A percentile compares a stretch with the other conserved stretches of the same genome.
Conservation (phyloP, 1,139 yeast species). For the Taphrina wiesneri region DNA sequence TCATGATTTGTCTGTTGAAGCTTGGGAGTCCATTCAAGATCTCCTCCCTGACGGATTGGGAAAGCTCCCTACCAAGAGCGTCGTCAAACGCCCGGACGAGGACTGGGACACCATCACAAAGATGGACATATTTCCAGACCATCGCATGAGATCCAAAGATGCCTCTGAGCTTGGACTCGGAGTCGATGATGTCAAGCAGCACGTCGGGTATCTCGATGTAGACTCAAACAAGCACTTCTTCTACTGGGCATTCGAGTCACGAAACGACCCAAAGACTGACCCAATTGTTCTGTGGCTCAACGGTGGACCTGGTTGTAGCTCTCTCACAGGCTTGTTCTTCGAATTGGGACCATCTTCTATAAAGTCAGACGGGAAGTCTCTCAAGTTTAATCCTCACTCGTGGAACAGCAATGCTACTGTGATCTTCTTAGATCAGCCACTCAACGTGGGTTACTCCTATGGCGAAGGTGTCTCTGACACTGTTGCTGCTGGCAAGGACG, state of each 20-base stretch:
- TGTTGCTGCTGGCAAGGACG: constrained; percentile 89
- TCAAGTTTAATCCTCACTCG: constrained; percentile 66
- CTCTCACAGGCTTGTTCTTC: constrained; percentile 84
- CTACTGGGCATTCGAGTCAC: constrained; percentile 84
- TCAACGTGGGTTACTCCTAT: constrained; percentile 88
- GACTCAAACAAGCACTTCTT: constrained; percentile 80
- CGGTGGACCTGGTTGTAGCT: constrained; percentile 83
- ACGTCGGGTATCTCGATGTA: constrained; percentile 84
- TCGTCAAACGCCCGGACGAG: constrained; percentile 21
- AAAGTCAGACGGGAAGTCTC: constrained; percentile 64
- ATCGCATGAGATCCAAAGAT: constrained; percentile 61
- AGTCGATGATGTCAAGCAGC: constrained; percentile 63
- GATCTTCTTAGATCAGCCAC: constrained; percentile 92
- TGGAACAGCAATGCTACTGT: constrained; percentile 92
- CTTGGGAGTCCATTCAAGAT: constrained; percentile 27
- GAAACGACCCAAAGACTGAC: constrained; percentile 83
- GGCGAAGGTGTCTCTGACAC: constrained; percentile 66
- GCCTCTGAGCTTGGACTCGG: constrained; percentile 59
- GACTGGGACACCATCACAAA: constrained; percentile 31
- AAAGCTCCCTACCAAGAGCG: constrained; percentile 38
- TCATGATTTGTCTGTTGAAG: constrained; percentile 18
- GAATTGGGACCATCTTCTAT: constrained; percentile 87
- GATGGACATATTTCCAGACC: constrained; percentile 42
- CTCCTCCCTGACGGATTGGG: constrained; percentile 11
- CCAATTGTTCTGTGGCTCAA: constrained; percentile 87